Evolutionary conservation across 192 early-diverging fungal genomes (phyloP), one percentile per base, ranked within the genome.

Genomic region (Kappamyces sp.): DNA sequence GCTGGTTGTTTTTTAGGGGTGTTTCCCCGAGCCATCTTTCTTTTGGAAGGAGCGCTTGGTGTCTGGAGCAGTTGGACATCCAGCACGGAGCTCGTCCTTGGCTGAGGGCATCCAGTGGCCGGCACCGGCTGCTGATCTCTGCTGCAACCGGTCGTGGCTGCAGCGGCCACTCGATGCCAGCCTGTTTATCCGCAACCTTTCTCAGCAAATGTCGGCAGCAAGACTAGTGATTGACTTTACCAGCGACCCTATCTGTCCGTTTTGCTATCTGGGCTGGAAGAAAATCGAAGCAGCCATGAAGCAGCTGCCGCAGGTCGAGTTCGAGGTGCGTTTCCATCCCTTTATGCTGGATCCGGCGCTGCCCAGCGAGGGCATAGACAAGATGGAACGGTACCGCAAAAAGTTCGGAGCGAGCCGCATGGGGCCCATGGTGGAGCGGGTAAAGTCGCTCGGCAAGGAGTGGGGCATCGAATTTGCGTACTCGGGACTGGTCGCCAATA

Each of bases 391-490:
- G 9, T 89, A 88, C 62, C 48, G 52, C n/a, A 59, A 52, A 11
- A 88, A 88, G 64, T 90, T 88, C 65, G 90, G 90, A 5, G 63
- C 62, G 32, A 68, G 42, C 0, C 74, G 81, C 9, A 49, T 71
- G 6, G 53, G 73, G 4, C 62, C 71, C n/a, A 82, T 92, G 42
- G 54, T 68, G 4, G 65, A 73, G 48, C 68, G 74, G 1, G 72
- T 88, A 66, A 51, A 75, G 12, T 45, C 53, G 32, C 70, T 78
- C 0, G 90, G 84, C n/a, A 61, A 70, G 42, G 75, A 66, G 14
- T 84, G 81, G 36, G 86, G 86, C 0, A 88, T 92, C 37, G 35
- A 66, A 14, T 87, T 92, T 51, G 62, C 48, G 5, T 86, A 83
- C 60, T 78, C 72, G 9, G 88, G 88, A 12, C 64, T 78, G 15